Evolutionary conservation across 257 asterid species (phyloP), one percentile per base, ranked within the genome.

Genomic region (Phtheirospermum japonicum): DNA sequence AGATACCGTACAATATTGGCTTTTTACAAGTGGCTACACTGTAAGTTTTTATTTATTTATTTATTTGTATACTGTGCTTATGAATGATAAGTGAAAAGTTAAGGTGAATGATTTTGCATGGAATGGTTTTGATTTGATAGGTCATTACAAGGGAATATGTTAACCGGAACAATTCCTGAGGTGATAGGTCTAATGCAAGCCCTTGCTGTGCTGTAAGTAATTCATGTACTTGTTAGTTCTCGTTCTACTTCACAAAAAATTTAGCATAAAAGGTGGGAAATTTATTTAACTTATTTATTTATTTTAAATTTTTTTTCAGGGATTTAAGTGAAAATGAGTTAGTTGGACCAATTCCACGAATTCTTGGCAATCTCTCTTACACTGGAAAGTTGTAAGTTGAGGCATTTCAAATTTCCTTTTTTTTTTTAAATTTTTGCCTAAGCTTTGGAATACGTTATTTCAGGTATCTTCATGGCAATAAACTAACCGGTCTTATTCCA

Each of bases 101-200:
- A n/a, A n/a, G n/a, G n/a, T n/a, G n/a, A n/a, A n/a, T n/a, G n/a
- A n/a, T n/a, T n/a, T 55, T 13, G 6, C 13, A 7, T 0, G 51
- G 58, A 11, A 14, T 57, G 33, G 48, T 64, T 57, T 57, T 63
- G 43, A 33, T 59, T 59, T 60, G 61, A 63, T 75, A 93, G 99
- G 70, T 93, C 99, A 31, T 77, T 93, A 30, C 99, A 93, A 71
- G 95, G 97, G 61, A 93, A 93, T 73, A 85, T 78, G 91, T 76
- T 93, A 43, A 80, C 95, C 0, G 99, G 99, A 42, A 72, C 72
- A 75, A 93, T 93, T 56, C 99, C 99, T 3, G 99, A 89, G 68
- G 99, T 93, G 71, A 80, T 93, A 26, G 99, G 99, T 67, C 80
- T 93, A 30, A 93, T 93, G 99, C 99, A 93, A 71, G 99, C 99